phyloP scores from a whole-genome alignment of 345 rosid genomes.

The Noccaea caerulescens region DNA sequence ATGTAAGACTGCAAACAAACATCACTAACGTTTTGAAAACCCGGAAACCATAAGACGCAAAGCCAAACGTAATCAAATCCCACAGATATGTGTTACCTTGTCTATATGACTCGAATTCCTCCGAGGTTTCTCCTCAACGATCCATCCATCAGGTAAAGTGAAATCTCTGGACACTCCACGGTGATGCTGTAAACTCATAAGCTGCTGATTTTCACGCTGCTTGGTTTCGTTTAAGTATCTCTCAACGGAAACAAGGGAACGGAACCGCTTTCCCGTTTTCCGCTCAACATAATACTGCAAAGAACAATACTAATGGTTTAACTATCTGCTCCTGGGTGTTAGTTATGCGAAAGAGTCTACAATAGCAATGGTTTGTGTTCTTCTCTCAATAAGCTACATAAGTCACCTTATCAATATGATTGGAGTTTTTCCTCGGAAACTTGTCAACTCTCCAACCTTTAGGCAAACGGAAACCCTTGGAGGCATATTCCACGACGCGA shows the following conservation, averaged over 20 bases:
- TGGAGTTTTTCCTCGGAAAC: slow-evolving; percentile 42
- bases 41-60: slow-evolving; percentile 9
- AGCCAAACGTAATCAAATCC: background rate
- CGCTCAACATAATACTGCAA: slow-evolving; percentile 61
- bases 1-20: slow-evolving; percentile 52
- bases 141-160: slow-evolving; percentile 43
- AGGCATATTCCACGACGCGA: slow-evolving; percentile 17
- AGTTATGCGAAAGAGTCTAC: slow-evolving; percentile 1
- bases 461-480: slow-evolving; percentile 50
- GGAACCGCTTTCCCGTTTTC: slow-evolving; percentile 53
- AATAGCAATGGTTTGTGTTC: background rate
- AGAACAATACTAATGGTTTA: background rate
- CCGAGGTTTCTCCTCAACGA: slow-evolving; percentile 33
- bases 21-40: background rate
- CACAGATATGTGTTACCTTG: slow-evolving; percentile 25
- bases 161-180: slow-evolving; percentile 25
- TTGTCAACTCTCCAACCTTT: slow-evolving; percentile 52
- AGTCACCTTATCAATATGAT: slow-evolving; percentile 40
- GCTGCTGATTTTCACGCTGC: slow-evolving; percentile 25
- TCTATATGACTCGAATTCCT: slow-evolving; percentile 25
- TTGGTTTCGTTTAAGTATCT: slow-evolving; percentile 45
- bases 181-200: slow-evolving; percentile 15
- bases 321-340: background rate
- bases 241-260: slow-evolving; percentile 55
- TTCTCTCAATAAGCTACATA: slow-evolving; percentile 20